These are phyloP conservation scores for Aspergillus brasiliensis DNA, from an alignment of 2,329 filamentous ascomycete genomes.

Conservation along the genomic window DNA sequence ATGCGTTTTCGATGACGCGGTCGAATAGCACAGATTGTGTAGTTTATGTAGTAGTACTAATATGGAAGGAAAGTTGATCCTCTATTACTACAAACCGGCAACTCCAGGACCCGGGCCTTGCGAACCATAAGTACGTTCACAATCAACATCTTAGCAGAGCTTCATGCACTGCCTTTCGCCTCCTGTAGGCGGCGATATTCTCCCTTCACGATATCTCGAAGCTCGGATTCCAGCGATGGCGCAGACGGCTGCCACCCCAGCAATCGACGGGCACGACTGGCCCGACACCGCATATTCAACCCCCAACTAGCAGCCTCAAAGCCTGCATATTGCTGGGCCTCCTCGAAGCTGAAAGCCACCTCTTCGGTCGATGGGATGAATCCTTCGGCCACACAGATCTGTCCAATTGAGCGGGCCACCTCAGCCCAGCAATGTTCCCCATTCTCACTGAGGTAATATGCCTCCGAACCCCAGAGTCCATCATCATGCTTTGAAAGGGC, in stretches of 20 bases:
- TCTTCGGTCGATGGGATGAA: background rate
- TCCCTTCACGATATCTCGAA: constrained; percentile 10
- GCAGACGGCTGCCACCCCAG: constrained; percentile 6
- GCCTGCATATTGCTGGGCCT: constrained; percentile 6
- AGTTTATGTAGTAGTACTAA: too few relatives aligned
- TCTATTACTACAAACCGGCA: too few relatives aligned
- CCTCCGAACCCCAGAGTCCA: constrained; percentile 9
- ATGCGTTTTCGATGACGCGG: too few relatives aligned
- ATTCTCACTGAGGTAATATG: constrained; percentile 12
- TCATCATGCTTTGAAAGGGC: background rate
- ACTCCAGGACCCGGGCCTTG: too few relatives aligned
- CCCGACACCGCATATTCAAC: constrained; percentile 13
- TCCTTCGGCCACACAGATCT: background rate
- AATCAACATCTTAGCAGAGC: too few relatives aligned
- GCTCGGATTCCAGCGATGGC: background rate
- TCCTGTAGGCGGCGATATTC: constrained; percentile 1
- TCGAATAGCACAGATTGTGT: too few relatives aligned
- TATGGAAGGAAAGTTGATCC: too few relatives aligned
- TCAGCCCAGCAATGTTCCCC: constrained; percentile 15
- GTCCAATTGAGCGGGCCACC: constrained; percentile 1
- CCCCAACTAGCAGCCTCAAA: constrained; percentile 18
- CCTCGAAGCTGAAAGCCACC: background rate
- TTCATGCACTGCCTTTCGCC: too few relatives aligned
- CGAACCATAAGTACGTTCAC: too few relatives aligned
- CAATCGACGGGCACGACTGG: constrained; percentile 2